Percentiles rank a stretch among this genome's conserved stretches.
These are phyloP conservation scores for Solanum rostratum DNA, from an alignment of 257 asterid genomes.

Conservation along the genomic window DNA sequence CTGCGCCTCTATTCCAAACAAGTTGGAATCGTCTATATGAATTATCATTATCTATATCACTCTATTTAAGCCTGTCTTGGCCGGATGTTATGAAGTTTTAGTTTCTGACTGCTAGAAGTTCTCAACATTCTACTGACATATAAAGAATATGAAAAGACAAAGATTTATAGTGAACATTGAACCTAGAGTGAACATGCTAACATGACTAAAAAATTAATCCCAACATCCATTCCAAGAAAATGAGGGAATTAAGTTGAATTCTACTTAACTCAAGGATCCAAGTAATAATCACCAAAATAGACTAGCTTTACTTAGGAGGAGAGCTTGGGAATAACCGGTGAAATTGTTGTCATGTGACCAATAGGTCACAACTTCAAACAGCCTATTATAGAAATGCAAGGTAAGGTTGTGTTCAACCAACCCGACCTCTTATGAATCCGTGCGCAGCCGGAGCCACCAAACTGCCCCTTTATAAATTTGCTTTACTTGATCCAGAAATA, in stretches of 20 bases:
- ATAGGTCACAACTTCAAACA: no score
- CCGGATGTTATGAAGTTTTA: background rate
- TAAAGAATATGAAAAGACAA: background rate
- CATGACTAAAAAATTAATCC: background rate
- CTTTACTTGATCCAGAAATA: no score
- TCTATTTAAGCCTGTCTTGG: background rate
- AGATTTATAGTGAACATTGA: background rate
- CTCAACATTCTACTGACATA: background rate
- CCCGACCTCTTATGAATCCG: no score
- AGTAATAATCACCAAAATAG: no score
- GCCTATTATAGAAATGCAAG: no score
- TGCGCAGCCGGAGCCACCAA: no score
- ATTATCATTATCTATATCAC: background rate
- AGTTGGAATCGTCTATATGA: background rate
- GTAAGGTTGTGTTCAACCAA: no score
- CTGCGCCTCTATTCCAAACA: background rate
- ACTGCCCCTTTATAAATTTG: no score
- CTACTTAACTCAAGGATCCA: background rate
- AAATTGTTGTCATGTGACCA: no score
- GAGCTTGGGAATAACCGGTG: no score
- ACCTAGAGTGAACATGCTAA: background rate
- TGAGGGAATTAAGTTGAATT: background rate
- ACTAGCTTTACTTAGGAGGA: no score
- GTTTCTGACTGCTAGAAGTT: background rate
- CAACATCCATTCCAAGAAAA: background rate